Evolutionary conservation across 805 yeast species (phyloP).

Genomic region (Cyberlindnera galapagoensis): DNA sequence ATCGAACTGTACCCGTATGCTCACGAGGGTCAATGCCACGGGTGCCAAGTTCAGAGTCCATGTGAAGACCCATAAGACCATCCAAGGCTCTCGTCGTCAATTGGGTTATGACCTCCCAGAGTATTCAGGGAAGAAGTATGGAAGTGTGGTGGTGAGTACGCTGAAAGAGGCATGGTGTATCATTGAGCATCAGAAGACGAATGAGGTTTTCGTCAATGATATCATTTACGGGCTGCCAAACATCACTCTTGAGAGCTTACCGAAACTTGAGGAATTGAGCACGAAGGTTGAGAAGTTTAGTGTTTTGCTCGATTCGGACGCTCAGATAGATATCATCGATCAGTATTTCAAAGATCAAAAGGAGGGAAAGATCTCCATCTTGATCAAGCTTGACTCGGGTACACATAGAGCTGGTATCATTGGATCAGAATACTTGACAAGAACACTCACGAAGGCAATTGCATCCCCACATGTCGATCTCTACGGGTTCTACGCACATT

Average conservation of each 20-base stretch:
- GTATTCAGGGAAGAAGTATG: slow-evolving; percentile 29
- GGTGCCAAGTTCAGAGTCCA: slow-evolving; percentile 56
- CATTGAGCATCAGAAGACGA: slow-evolving; percentile 24
- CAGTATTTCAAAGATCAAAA: slow-evolving; percentile 26
- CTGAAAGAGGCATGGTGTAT: slow-evolving; percentile 58
- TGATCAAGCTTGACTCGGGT: slow-evolving; percentile 67
- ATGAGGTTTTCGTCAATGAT: slow-evolving; percentile 32
- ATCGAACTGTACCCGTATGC: slow-evolving; percentile 40
- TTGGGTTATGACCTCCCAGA: slow-evolving; percentile 36
- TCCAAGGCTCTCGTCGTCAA: slow-evolving; percentile 51
- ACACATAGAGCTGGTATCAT: slow-evolving; percentile 60
- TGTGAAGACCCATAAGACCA: slow-evolving; percentile 69
- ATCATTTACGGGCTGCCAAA: slow-evolving; percentile 56
- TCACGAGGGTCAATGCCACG: slow-evolving; percentile 32
- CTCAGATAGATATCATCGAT: slow-evolving; percentile 45
- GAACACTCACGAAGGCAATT: slow-evolving; percentile 29
- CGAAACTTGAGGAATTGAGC: slow-evolving; percentile 40
- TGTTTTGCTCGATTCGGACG: slow-evolving; percentile 54
- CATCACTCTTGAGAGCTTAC: slow-evolving; percentile 39
- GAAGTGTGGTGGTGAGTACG: slow-evolving; percentile 61
- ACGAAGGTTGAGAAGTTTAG: slow-evolving; percentile 38
- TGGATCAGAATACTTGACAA: slow-evolving; percentile 28
- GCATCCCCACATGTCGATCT: slow-evolving; percentile 33
- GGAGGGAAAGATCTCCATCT: slow-evolving; percentile 49
- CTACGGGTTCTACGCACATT: slow-evolving; percentile 72